Conservation (phyloP, 2,329 filamentous ascomycete genomes). For the Fusarium sp. region DNA sequence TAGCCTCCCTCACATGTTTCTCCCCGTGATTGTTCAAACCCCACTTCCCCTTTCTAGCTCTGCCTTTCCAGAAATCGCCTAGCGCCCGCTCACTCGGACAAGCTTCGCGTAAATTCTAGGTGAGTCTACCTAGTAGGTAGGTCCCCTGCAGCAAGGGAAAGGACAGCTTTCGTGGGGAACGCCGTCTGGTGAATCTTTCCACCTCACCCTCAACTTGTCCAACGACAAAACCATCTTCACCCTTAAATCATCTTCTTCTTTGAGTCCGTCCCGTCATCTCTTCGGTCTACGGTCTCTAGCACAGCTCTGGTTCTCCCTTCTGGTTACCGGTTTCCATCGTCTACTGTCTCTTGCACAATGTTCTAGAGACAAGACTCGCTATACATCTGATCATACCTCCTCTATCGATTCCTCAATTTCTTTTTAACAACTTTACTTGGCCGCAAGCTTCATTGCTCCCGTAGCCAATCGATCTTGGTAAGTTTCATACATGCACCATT, state of each 20-base stretch:
- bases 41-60: constrained; percentile 33
- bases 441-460: constrained; percentile 42
- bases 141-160: constrained; percentile 40
- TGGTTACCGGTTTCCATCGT: constrained; percentile 54
- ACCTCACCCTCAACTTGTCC: constrained; percentile 53
- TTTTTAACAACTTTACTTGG: constrained; percentile 22
- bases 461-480: constrained; percentile 34
- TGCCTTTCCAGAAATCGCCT: constrained; percentile 20
- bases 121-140: constrained; percentile 38
- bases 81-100: constrained; percentile 37
- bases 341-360: constrained; percentile 53
- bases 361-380: constrained; percentile 51
- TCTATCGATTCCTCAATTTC: constrained; percentile 34
- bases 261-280: constrained; percentile 38
- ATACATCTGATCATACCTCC: constrained; percentile 43
- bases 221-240: constrained; percentile 42
- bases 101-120: constrained; percentile 48
- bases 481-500: neutral
- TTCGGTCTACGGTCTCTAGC: constrained; percentile 48
- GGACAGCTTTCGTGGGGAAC: constrained; percentile 43
- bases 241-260: constrained; percentile 41
- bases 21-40: constrained; percentile 37
- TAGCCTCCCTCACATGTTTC: constrained; percentile 34
- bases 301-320: constrained; percentile 55
- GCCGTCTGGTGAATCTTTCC: constrained; percentile 53